These are phyloP conservation scores for Aspergillus novoparasiticus DNA, from an alignment of 2,329 filamentous ascomycete genomes.

Conservation along the genomic window DNA sequence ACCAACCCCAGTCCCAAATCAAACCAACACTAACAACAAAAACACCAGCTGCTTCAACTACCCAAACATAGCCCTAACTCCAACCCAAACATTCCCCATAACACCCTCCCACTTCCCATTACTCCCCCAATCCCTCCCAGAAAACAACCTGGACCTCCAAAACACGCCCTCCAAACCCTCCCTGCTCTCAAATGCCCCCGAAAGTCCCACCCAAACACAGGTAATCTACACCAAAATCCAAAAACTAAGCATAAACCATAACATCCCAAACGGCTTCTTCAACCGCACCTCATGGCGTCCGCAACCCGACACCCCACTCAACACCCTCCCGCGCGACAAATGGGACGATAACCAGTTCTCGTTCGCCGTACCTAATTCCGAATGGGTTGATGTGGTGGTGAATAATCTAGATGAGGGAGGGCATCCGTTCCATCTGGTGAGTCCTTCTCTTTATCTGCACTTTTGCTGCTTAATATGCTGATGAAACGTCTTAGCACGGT, in stretches of 20 bases:
- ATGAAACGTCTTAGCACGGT: constrained; percentile 31
- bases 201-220: constrained; percentile 41
- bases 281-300: constrained; percentile 51
- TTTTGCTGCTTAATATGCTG: not conserved
- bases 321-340: constrained; percentile 33
- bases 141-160: constrained; percentile 32
- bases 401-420: constrained; percentile 55
- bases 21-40: not conserved
- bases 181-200: constrained; percentile 30
- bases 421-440: constrained; percentile 54
- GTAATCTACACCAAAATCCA: constrained; percentile 52
- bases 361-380: constrained; percentile 24
- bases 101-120: not conserved
- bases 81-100: constrained; percentile 42
- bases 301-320: constrained; percentile 41
- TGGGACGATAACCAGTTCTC: constrained; percentile 50
- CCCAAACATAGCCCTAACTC: constrained; percentile 45
- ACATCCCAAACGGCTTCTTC: constrained; percentile 51
- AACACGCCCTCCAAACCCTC: constrained; percentile 27
- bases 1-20: not conserved
- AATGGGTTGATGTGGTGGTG: constrained; percentile 52
- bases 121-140: constrained; percentile 20
- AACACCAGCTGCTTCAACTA: constrained; percentile 46
- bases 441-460: not conserved
- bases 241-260: constrained; percentile 46